Evolutionary conservation across 768 basidiomycete genomes (phyloP), one percentile per base, ranked within the genome.

Genomic region (Daedalea quercina): DNA sequence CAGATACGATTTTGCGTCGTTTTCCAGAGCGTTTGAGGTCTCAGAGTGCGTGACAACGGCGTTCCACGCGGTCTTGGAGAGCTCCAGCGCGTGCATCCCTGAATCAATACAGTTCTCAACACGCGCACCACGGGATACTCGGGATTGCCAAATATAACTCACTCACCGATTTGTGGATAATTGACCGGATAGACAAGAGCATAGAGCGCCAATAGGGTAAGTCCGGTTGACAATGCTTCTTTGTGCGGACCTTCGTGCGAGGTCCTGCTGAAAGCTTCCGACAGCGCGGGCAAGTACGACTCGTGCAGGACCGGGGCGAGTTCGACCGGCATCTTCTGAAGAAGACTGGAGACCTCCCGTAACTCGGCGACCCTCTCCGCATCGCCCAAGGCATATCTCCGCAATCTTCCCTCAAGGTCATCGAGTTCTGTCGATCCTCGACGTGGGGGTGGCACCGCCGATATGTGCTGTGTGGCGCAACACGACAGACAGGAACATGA

Each of bases 41-140:
- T 51, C 58, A 17, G 15, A 6, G 3, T 64, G 60, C 2, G 69
- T 69, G 19, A 82, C 61, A 22, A 72, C 65, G 13, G 72, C 76
- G 63, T 92, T 90, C 89, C 89, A 91, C 7, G 75, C 72, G 0
- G 86, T 84, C 71, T 90, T 90, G 1, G 87, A 77, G 62, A 89
- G 67, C 62, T 91, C 89, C 19, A 90, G 64, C 11, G 82, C 68
- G 65, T 92, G 90, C 70, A 89, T 73, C 13, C 88, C 89, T 92
- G 51, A n/a, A 37, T 52, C 17, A 20, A 52, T 23, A 44, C 25
- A 45, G 8, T 26, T 8, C n/a, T n/a, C 17, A 26, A 23, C 9
- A 9, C 28, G 28, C 28, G 4, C 28, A 4, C 4, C 28, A 23
- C 8, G 24, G 7, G 13, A 44, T 15, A 17, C 9, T 37, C 19